A percentile compares a stretch with the other conserved stretches of the same genome.
phyloP scores from a whole-genome alignment of 495 filamentous ascomycete species.

The Penicillium odoratum region DNA sequence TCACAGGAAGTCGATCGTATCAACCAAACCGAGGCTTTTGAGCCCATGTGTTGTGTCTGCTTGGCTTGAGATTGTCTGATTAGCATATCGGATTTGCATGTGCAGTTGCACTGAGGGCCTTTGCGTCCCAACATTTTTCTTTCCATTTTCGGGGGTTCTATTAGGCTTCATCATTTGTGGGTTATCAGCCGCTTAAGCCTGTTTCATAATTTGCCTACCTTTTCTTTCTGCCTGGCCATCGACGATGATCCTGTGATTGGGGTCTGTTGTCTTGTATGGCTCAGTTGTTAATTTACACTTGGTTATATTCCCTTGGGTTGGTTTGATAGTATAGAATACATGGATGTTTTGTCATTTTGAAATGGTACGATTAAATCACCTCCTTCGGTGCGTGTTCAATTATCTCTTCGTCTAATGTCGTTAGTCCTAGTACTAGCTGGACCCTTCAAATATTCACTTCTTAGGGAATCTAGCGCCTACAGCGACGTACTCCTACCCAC shows the following conservation, averaged over 20 bases:
- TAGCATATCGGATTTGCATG: conserved; percentile 5
- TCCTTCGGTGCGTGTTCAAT: background rate
- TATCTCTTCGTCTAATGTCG: background rate
- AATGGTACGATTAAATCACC: background rate
- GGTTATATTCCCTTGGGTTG: background rate
- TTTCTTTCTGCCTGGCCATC: background rate
- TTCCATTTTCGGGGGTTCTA: background rate
- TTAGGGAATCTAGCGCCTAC: too few species aligned
- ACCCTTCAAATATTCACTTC: too few species aligned
- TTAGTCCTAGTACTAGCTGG: background rate
- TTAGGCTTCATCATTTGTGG: background rate
- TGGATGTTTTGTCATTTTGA: background rate
- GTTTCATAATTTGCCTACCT: background rate
- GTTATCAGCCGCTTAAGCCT: background rate
- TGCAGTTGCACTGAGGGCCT: conserved; percentile 9
- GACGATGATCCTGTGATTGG: background rate
- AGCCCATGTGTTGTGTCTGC: conserved; percentile 5
- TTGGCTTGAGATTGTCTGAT: conserved; percentile 7
- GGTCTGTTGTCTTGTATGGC: background rate
- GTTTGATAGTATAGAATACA: background rate
- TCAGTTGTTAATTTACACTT: background rate
- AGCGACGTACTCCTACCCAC: too few species aligned
- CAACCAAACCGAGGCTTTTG: conserved; percentile 9
- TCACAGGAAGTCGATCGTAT: background rate
- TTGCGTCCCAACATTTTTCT: conserved; percentile 3